Evolutionary conservation across 768 basidiomycete genomes (phyloP).

Genomic region (Termitomyces sp.): DNA sequence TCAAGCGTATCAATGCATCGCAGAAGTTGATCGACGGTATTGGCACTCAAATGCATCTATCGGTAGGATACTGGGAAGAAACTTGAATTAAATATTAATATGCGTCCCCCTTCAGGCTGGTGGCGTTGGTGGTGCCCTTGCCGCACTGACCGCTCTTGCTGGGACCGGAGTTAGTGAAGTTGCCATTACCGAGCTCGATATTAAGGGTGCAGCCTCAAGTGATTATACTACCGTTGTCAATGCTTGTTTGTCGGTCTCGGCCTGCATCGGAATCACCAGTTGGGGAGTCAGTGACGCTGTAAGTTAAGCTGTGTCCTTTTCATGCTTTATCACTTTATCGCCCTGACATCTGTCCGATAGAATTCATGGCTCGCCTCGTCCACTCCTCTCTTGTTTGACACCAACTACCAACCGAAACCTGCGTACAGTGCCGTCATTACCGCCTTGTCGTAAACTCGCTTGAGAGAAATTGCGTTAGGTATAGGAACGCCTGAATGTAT

Average conservation of each 20-base stretch:
- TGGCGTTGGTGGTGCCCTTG: not conserved
- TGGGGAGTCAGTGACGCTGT: constrained; percentile 47
- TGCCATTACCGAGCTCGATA: constrained; percentile 46
- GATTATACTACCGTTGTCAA: constrained; percentile 18
- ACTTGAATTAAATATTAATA: not conserved
- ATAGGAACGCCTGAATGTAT: not conserved
- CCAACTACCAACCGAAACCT: constrained; percentile 20
- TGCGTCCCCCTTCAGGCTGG: not conserved
- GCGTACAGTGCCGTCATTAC: constrained; percentile 21
- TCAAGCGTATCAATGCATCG: constrained; percentile 30
- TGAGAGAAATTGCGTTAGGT: not conserved
- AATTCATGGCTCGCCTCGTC: constrained; percentile 21
- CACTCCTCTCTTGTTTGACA: constrained; percentile 22
- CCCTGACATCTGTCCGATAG: constrained; percentile 4
- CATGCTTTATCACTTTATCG: not conserved
- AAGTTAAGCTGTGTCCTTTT: constrained; percentile 4
- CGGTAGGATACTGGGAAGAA: constrained; percentile 6
- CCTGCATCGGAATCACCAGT: constrained; percentile 40
- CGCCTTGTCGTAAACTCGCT: constrained; percentile 3
- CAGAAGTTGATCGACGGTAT: constrained; percentile 42
- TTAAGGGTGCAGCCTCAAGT: constrained; percentile 26
- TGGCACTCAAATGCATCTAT: constrained; percentile 45
- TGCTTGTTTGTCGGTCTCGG: constrained; percentile 37
- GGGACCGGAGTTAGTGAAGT: constrained; percentile 27
- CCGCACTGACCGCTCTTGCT: not conserved